A percentile compares a stretch with the other conserved stretches of the same genome.
Evolutionary conservation across 768 basidiomycete genomes (phyloP).

Genomic region (Naematelia aurantialba): DNA sequence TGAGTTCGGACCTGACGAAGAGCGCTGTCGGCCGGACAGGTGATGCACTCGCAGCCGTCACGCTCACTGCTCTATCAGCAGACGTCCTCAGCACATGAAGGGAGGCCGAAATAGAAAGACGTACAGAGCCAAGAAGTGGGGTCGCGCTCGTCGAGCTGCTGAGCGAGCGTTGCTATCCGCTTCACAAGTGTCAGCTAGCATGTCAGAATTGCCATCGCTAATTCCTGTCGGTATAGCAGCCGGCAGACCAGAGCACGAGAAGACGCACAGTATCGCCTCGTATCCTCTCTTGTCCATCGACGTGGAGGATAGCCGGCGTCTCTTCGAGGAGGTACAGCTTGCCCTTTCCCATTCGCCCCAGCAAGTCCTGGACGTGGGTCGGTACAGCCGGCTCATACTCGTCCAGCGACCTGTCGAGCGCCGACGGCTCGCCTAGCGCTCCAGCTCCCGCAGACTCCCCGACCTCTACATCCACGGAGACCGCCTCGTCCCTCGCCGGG

Average conservation of each 20-base stretch:
- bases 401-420: constrained; percentile 24
- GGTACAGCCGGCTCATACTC: constrained; percentile 25
- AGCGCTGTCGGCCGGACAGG: constrained; percentile 34
- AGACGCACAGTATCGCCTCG: constrained; percentile 35
- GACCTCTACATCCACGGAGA: not conserved
- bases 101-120: constrained; percentile 4
- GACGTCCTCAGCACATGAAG: not conserved
- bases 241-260: not conserved
- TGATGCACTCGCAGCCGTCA: constrained; percentile 23
- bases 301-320: constrained; percentile 35
- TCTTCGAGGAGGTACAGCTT: constrained; percentile 45
- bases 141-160: constrained; percentile 34
- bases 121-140: constrained; percentile 40
- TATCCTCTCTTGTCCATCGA: constrained; percentile 24
- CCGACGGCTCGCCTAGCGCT: not conserved
- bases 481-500: constrained; percentile 13
- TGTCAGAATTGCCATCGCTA: not conserved
- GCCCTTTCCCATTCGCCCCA: constrained; percentile 41
- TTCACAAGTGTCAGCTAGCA: constrained; percentile 3
- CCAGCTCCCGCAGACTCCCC: not conserved
- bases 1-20: constrained; percentile 35
- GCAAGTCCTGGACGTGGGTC: constrained; percentile 29
- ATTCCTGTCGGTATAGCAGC: not conserved
- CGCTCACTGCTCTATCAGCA: constrained; percentile 20
- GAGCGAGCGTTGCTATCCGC: constrained; percentile 40